Percentiles rank a stretch among this genome's conserved stretches.
Evolutionary conservation across 1,139 yeast species (phyloP).

Genomic region (Zygosaccharomyces pseudobailii): DNA sequence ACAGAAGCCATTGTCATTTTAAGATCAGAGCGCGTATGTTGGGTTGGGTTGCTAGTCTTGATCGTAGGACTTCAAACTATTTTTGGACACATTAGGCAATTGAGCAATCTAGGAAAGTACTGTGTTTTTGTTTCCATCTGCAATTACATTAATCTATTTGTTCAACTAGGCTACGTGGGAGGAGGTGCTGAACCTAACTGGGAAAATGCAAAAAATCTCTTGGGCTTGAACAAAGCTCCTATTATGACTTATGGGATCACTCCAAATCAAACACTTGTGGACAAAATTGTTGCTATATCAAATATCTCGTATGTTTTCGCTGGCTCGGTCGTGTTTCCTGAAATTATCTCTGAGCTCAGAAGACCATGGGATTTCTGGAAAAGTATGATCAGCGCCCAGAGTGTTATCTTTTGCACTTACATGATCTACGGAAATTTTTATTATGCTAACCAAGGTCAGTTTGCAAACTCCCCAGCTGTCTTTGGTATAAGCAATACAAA

Average conservation of each 20-base stretch:
- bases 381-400: conserved; percentile 42
- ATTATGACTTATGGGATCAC: conserved; percentile 7
- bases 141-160: conserved; percentile 31
- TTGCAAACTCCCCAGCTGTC: conserved; percentile 8
- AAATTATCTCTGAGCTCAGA: conserved; percentile 43
- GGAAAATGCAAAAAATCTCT: conserved; percentile 20
- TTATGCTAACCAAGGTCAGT: conserved; percentile 43
- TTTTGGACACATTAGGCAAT: conserved; percentile 38
- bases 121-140: conserved; percentile 38
- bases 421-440: conserved; percentile 40
- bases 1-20: conserved; percentile 36
- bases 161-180: conserved; percentile 4
- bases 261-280: conserved; percentile 23
- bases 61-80: conserved; percentile 20
- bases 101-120: conserved; percentile 24
- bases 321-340: conserved; percentile 43
- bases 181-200: conserved; percentile 28
- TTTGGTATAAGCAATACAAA: conserved; percentile 1
- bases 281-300: conserved; percentile 38
- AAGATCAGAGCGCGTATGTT: conserved; percentile 32
- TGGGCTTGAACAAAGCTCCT: conserved; percentile 4
- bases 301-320: conserved; percentile 45
- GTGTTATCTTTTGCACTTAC: conserved; percentile 38
- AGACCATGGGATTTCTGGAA: conserved; percentile 44
- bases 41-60: conserved; percentile 40